Evolutionary conservation across 2,329 filamentous ascomycete species (phyloP).

Genomic region (Gliomastix tumulicola): DNA sequence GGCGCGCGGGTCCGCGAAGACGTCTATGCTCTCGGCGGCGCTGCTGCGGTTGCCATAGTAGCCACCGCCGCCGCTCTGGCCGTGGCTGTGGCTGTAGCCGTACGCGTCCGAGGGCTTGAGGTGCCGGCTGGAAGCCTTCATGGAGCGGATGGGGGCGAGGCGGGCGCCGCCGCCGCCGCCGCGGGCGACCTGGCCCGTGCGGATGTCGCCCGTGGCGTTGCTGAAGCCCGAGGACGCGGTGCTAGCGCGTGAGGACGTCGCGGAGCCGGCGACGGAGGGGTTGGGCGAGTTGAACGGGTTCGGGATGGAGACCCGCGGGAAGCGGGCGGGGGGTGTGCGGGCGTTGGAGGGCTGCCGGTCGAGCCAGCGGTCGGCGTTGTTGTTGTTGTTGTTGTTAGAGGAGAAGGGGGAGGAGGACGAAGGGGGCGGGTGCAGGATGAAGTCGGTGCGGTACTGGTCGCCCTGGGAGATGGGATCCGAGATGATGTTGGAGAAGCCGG

Average conservation of each 20-base stretch:
- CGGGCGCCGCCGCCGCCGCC: no score
- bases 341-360: neutral
- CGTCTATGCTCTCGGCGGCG: slow-evolving; percentile 38
- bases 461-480: slow-evolving; percentile 46
- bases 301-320: slow-evolving; percentile 20
- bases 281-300: slow-evolving; percentile 26
- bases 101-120: no score
- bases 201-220: no score
- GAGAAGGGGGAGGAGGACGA: neutral
- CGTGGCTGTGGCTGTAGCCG: slow-evolving; percentile 20
- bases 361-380: neutral
- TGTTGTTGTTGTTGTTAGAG: neutral
- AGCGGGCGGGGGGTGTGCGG: slow-evolving; percentile 2
- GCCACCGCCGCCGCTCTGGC: slow-evolving; percentile 18
- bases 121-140: slow-evolving; percentile 20
- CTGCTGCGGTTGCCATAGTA: neutral
- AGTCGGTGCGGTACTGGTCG: slow-evolving; percentile 41
- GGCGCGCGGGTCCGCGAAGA: slow-evolving; percentile 42
- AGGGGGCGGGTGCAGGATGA: slow-evolving; percentile 29
- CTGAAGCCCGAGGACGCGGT: slow-evolving; percentile 6
- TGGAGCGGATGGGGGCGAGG: slow-evolving; percentile 28
- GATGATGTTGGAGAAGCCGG: slow-evolving; percentile 28
- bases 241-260: slow-evolving; percentile 10
- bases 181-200: slow-evolving; percentile 16
- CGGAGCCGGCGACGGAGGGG: slow-evolving; percentile 13